phyloP scores from a whole-genome alignment of 306 rosid species.

The Trichosanthes truncata region DNA sequence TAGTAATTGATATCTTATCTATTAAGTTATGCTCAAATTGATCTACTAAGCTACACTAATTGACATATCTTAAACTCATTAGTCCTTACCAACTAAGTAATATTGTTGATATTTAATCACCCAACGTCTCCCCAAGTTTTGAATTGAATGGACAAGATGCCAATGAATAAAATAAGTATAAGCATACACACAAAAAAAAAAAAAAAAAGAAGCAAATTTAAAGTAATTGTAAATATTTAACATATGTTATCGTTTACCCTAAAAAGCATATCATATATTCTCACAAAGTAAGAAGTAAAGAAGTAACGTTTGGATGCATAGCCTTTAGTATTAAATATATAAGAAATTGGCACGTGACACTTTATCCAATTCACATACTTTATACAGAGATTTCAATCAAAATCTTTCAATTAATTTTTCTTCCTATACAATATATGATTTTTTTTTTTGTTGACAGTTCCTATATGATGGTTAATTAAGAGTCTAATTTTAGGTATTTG shows the following conservation, averaged over 20 bases:
- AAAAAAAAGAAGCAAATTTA: background rate
- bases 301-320: background rate
- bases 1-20: no score
- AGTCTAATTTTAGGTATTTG: background rate
- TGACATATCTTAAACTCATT: no score
- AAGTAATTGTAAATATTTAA: background rate
- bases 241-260: background rate
- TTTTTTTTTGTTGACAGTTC: no score
- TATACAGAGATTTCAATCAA: background rate
- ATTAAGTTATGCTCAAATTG: no score
- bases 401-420: background rate
- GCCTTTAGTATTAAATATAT: background rate
- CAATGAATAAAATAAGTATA: background rate
- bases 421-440: background rate
- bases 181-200: no score
- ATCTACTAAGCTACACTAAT: no score
- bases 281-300: background rate
- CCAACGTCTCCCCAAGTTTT: background rate
- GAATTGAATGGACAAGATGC: background rate
- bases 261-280: slow-evolving; percentile 12
- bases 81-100: no score
- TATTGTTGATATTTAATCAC: no score
- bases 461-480: no score
- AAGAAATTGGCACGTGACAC: background rate
- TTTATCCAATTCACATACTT: background rate